Base-by-base conservation (phyloP, 2,329 filamentous ascomycete genomes). In the Dactylellina parvicollis region DNA sequence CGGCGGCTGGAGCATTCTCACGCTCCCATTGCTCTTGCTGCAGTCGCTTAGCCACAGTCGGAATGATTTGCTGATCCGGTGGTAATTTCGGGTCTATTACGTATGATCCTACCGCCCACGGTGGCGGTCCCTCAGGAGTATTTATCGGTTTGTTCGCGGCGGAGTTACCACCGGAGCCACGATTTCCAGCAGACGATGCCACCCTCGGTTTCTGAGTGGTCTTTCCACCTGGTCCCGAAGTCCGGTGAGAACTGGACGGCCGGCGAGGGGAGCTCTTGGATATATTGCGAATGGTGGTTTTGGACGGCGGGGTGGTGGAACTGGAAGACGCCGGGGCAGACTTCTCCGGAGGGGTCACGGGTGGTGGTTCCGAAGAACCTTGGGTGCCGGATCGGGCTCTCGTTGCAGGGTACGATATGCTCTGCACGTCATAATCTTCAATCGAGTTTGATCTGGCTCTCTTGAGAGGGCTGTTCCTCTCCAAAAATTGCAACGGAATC, bases 21-120 rank as follows among this genome's bases (percentile, higher is more conserved):
- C 89, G 91, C 81, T 96, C 92, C 93, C 92, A 97, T 80, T 94
- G 91, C 80, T 97, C 92, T 82, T 97, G 94, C 80, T 95, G 91
- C 80, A 98, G 85, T 64, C 92, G 87, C 78, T 90, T 92, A 10
- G 95, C 95, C 75, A 98, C 92, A 0, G 95, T 98, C 0, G 95
- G 95, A 9, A 99, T 87, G 59, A 99, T 88, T 79, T 99, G 95
- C 80, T 99, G 91, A 75, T 99, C 95, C 0, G 92, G 95, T 4
- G 95, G 95, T 32, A 99, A 84, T 73, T 92, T 89, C 28, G 95
- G 95, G 79, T 99, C 95, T 0, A 95, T 95, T 79, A 96, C 96
- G 81, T 97, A 99, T 81, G 96, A 92, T 20, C 90, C 91, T 47
- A 95, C 87, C 81, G 98, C 87, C 95, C 95, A 99, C 56, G 95